phyloP scores from a whole-genome alignment of 2,329 filamentous ascomycete species.

The Bipolaris gigantea region DNA sequence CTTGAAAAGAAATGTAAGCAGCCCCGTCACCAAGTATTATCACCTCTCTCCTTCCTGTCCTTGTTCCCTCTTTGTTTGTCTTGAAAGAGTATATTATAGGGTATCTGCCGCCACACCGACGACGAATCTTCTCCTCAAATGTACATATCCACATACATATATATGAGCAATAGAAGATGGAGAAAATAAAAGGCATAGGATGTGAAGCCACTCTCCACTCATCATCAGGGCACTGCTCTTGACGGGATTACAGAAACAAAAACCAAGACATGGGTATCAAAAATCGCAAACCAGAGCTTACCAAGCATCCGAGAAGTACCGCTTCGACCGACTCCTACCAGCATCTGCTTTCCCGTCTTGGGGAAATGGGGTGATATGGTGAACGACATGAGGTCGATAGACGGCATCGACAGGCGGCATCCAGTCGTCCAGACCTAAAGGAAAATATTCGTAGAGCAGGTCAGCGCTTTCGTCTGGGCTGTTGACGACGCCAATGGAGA shows the following conservation, averaged over 20 bases:
- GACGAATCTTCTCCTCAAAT: not conserved
- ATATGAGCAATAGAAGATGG: not conserved
- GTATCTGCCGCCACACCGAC: not conserved
- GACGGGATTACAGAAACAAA: constrained; percentile 1
- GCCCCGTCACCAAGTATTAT: not conserved
- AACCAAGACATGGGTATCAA: constrained; percentile 10
- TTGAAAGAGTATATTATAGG: not conserved
- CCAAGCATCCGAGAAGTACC: constrained; percentile 52
- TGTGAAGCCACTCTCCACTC: not conserved
- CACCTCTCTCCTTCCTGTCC: not conserved
- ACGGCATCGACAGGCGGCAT: constrained; percentile 88
- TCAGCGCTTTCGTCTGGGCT: constrained; percentile 77
- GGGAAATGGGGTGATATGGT: constrained; percentile 67
- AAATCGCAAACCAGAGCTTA: constrained; percentile 8
- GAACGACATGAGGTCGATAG: constrained; percentile 89
- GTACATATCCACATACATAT: not conserved
- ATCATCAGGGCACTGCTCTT: not conserved
- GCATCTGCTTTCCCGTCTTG: constrained; percentile 51
- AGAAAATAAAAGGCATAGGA: not conserved
- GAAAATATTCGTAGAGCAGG: constrained; percentile 92
- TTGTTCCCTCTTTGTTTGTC: not conserved
- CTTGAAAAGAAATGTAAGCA: not conserved
- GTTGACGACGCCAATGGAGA: constrained; percentile 55
- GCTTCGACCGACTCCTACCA: constrained; percentile 50
- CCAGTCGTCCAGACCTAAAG: constrained; percentile 87